Conservation (phyloP, 2,329 filamentous ascomycete species). For the Calonectria hongkongensis region DNA sequence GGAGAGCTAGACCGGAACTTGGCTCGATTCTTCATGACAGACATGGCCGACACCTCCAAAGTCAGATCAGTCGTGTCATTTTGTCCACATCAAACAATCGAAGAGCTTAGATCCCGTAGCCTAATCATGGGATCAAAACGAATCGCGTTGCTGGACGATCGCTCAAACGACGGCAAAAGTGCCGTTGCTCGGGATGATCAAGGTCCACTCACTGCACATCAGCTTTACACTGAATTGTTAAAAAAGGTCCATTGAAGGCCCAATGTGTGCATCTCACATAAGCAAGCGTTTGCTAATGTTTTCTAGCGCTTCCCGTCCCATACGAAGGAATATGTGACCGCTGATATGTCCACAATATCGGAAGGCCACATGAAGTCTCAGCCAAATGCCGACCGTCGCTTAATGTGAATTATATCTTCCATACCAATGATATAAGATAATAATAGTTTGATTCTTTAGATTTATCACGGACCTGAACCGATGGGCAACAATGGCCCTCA, state of each 20-base stretch:
- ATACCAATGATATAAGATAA: neutral
- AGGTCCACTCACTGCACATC: neutral
- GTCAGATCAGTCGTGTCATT: neutral
- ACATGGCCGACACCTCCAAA: neutral
- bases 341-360: too few species aligned
- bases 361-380: neutral
- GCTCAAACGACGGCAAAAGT: neutral
- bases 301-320: neutral
- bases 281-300: too few species aligned
- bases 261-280: neutral
- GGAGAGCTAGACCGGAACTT: neutral
- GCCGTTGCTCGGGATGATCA: neutral
- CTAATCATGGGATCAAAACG: neutral
- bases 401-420: neutral
- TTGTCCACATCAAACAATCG: neutral
- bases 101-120: conserved; percentile 11
- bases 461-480: conserved; percentile 30
- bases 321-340: neutral
- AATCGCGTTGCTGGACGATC: conserved; percentile 17
- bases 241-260: conserved; percentile 2
- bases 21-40: neutral
- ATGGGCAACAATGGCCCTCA: conserved; percentile 24
- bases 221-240: neutral
- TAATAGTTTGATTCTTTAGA: neutral
- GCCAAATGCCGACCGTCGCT: conserved; percentile 19